Evolutionary conservation across 306 rosid genomes (phyloP), one percentile per base, ranked within the genome.

Genomic region (Vachellia collinsii): DNA sequence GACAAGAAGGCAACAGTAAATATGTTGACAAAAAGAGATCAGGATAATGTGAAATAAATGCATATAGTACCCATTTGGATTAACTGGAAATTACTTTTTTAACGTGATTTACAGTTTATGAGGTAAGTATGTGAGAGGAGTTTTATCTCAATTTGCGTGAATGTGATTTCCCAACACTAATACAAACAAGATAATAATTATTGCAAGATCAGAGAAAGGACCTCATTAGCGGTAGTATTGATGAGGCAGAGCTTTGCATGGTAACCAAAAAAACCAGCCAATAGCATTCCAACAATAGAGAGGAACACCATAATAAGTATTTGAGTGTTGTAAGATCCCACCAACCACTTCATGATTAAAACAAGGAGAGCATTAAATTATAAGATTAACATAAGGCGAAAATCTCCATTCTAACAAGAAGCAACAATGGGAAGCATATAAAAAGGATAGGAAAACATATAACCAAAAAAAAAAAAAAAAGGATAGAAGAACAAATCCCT

Each of bases 171-270:
- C 34, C 34, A 29, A 29, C 34, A 2, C 34, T 29, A 29, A 29
- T 29, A 29, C 34, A 29, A 29, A 29, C 34, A 29, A 29, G 34
- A 17, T 34, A 83, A 39, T 36, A 17, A 59, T 76, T 22, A 75
- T 74, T 64, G 63, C 72, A 74, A 85, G 70, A 62, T 46, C 65
- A 46, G 8, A 34, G 22, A 79, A 87, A 74, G 54, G 67, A 95
- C 99, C 99, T 95, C 99, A 47, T 93, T 93, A n/a, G 98, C 90
- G 73, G 99, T 95, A 56, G 93, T 93, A 80, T 95, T 93, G 79
- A 87, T 85, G 79, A 95, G 90, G 88, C 98, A 93, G 41, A 95
- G 97, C 54, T 91, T 89, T 72, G 97, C 92, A 79, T 95, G 99
- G 88, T 91, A 95, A 81, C 92, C 89, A 83, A 91, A 90, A 85